Evolutionary conservation across 345 rosid species (phyloP).

Genomic region (Nephelium lappaceum): DNA sequence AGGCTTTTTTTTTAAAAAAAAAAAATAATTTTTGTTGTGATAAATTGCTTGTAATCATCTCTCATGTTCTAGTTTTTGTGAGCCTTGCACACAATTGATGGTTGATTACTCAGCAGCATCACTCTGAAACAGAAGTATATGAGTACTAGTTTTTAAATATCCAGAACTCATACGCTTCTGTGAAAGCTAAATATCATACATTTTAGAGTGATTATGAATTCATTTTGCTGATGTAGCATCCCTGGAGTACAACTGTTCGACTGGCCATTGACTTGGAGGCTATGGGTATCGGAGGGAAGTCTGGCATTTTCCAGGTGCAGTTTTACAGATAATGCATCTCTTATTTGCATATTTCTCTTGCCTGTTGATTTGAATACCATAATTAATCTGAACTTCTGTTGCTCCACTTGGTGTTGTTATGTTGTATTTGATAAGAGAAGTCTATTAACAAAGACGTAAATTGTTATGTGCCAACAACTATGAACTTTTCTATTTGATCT

Average conservation of each 20-base stretch:
- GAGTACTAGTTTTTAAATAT: background rate
- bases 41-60: background rate
- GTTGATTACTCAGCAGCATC: slow-evolving; percentile 6
- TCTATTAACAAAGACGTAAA: background rate
- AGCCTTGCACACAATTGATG: background rate
- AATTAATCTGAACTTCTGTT: slow-evolving; percentile 16
- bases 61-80: background rate
- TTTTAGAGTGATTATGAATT: slow-evolving; percentile 20
- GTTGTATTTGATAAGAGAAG: background rate
- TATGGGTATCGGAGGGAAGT: slow-evolving; percentile 95
- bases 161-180: background rate
- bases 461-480: background rate
- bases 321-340: slow-evolving; percentile 15
- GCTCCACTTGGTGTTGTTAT: background rate
- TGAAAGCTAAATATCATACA: background rate
- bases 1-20: too few species aligned
- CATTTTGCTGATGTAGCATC: slow-evolving; percentile 64
- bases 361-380: slow-evolving; percentile 13
- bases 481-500: background rate
- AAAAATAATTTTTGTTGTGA: background rate
- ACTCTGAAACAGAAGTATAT: slow-evolving; percentile 1
- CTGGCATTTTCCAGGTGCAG: slow-evolving; percentile 81
- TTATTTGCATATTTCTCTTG: background rate
- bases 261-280: slow-evolving; percentile 94
- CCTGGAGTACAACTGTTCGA: slow-evolving; percentile 76